Conservation (phyloP, 768 basidiomycete genomes). For the Rhizopogon vesiculosus region DNA sequence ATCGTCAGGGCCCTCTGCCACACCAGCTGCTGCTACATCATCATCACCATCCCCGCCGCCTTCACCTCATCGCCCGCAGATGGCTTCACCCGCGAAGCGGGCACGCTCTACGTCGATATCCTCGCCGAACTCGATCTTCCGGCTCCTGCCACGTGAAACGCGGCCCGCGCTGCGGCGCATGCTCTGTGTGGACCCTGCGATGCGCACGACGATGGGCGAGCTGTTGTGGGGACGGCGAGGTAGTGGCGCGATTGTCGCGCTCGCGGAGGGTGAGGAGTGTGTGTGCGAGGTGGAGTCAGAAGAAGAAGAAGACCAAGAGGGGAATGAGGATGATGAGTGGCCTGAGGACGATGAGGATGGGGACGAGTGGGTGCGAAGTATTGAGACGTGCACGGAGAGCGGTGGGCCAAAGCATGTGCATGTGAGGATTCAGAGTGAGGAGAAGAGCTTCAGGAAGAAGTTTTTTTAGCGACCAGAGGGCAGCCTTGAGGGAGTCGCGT, state of each 20-base stretch:
- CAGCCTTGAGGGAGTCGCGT: neutral
- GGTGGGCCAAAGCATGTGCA: conserved; percentile 55
- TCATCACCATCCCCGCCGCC: conserved; percentile 37
- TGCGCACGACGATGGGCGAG: conserved; percentile 90
- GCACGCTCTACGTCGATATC: conserved; percentile 19
- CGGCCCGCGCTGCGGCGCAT: conserved; percentile 88
- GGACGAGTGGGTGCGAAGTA: conserved; percentile 82
- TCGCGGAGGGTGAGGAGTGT: conserved; percentile 42
- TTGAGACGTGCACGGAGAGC: conserved; percentile 63
- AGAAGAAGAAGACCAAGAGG: conserved; percentile 39
- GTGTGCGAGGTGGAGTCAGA: conserved; percentile 49
- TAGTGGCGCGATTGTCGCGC: conserved; percentile 57
- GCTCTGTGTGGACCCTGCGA: conserved; percentile 85
- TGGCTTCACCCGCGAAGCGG: conserved; percentile 29
- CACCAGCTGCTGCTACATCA: conserved; percentile 19
- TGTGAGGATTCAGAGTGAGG: conserved; percentile 69
- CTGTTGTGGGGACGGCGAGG: conserved; percentile 79
- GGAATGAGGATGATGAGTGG: conserved; percentile 41
- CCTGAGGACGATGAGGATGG: conserved; percentile 65
- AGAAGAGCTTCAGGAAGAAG: conserved; percentile 66
- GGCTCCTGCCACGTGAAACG: conserved; percentile 90
- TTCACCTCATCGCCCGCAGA: conserved; percentile 61
- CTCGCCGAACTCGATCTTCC: conserved; percentile 83
- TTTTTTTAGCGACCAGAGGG: conserved; percentile 49
- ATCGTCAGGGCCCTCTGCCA: conserved; percentile 16